phyloP scores from a whole-genome alignment of 2,329 filamentous ascomycete species.

The Capronia epimyces region DNA sequence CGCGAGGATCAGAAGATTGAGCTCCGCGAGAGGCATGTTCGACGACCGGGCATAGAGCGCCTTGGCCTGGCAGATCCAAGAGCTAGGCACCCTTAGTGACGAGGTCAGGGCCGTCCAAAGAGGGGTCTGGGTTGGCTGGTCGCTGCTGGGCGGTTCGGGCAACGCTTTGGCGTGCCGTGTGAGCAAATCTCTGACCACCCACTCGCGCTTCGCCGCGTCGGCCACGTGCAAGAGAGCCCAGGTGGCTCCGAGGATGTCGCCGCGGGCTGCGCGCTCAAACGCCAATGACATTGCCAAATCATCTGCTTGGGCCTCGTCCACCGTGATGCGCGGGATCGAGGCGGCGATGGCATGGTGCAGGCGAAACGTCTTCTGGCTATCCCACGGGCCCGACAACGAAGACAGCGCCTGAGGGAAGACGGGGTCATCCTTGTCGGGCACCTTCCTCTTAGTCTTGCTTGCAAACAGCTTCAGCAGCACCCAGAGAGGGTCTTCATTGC shows the following conservation, averaged over 20 bases:
- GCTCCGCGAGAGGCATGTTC: slow-evolving; percentile 61
- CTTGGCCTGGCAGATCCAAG: slow-evolving; percentile 84
- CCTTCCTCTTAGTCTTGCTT: slow-evolving; percentile 32
- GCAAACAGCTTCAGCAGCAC: slow-evolving; percentile 78
- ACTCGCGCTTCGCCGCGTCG: slow-evolving; percentile 56
- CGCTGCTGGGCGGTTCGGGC: slow-evolving; percentile 45
- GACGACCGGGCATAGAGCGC: slow-evolving; percentile 74
- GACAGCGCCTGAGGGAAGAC: slow-evolving; percentile 64
- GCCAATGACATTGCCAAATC: slow-evolving; percentile 60
- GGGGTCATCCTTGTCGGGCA: slow-evolving; percentile 35
- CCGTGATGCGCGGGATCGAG: slow-evolving; percentile 48
- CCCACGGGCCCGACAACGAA: slow-evolving; percentile 69
- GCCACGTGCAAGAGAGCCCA: slow-evolving; percentile 77
- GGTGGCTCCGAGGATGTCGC: slow-evolving; percentile 63
- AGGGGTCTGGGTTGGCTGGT: slow-evolving; percentile 1
- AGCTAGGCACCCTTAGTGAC: slow-evolving; percentile 63
- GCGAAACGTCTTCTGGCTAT: slow-evolving; percentile 77
- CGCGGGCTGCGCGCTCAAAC: slow-evolving; percentile 47
- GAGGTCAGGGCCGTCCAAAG: slow-evolving; percentile 56
- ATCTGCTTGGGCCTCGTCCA: slow-evolving; percentile 58
- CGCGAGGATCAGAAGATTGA: slow-evolving; percentile 73
- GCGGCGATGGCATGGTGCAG: slow-evolving; percentile 62
- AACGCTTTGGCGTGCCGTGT: slow-evolving; percentile 65
- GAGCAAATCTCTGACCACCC: slow-evolving; percentile 66
- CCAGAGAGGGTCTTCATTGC: slow-evolving; percentile 64